Conservation (phyloP, 176 grass and related monocot species). For the Carex kokanica region DNA sequence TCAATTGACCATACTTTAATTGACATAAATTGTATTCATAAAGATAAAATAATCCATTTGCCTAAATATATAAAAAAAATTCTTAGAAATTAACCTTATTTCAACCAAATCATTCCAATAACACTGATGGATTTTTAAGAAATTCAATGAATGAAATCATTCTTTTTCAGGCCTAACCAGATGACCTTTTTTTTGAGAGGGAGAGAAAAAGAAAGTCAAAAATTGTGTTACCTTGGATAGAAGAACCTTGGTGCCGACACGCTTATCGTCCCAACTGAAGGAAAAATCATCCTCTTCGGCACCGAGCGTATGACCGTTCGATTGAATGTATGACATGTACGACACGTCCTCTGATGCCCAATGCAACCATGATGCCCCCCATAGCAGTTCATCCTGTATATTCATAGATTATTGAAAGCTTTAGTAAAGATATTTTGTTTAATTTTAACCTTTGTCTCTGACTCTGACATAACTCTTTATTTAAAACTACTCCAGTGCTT, state of each 20-base stretch:
- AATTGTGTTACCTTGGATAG: conserved; percentile 44
- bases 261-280: conserved; percentile 90
- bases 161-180: neutral
- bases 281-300: conserved; percentile 64
- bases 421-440: neutral
- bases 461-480: neutral
- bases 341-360: conserved; percentile 32
- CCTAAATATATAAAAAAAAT: too few species aligned
- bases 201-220: neutral
- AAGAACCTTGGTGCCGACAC: conserved; percentile 54
- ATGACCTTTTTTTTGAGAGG: neutral
- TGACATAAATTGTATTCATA: too few species aligned
- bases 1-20: too few species aligned
- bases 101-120: neutral
- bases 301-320: conserved; percentile 53
- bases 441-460: neutral
- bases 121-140: neutral
- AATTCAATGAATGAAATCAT: neutral
- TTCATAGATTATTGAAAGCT: neutral
- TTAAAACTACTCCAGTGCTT: neutral
- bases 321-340: conserved; percentile 70
- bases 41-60: too few species aligned
- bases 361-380: conserved; percentile 74
- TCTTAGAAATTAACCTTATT: neutral
- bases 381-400: conserved; percentile 59